These are phyloP conservation scores for Diutina siamensis DNA, from an alignment of 1,139 yeast species.

Conservation along the genomic window DNA sequence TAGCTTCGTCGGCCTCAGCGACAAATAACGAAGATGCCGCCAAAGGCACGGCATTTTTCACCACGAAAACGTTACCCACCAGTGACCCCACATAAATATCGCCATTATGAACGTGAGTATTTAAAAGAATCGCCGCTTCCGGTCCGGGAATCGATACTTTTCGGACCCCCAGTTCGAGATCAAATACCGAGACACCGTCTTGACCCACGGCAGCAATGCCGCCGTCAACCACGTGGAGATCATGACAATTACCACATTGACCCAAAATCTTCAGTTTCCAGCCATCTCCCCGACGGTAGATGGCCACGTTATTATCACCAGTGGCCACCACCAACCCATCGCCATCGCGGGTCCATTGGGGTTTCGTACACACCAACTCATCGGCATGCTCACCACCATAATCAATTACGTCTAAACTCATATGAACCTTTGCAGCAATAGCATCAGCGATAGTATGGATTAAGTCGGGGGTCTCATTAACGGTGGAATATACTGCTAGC, in stretches of 20 bases:
- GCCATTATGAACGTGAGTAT: background rate
- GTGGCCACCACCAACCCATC: slow-evolving; percentile 49
- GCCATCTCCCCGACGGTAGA: background rate
- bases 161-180: background rate
- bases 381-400: slow-evolving; percentile 26
- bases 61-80: background rate
- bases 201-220: background rate
- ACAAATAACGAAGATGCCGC: background rate
- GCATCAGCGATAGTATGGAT: slow-evolving; percentile 31
- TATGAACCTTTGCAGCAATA: slow-evolving; percentile 23
- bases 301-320: slow-evolving; percentile 11
- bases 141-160: background rate
- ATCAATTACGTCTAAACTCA: slow-evolving; percentile 27
- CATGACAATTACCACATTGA: slow-evolving; percentile 2
- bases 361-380: slow-evolving; percentile 24
- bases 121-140: background rate
- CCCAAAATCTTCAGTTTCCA: background rate
- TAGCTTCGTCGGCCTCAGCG: background rate
- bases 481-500: slow-evolving; percentile 52
- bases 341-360: slow-evolving; percentile 39
- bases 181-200: background rate
- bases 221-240: background rate
- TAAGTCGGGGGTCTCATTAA: slow-evolving; percentile 26
- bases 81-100: background rate
- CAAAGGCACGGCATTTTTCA: background rate